Base-by-base conservation (phyloP, 2,329 filamentous ascomycete genomes). In the Penicillium sp. region DNA sequence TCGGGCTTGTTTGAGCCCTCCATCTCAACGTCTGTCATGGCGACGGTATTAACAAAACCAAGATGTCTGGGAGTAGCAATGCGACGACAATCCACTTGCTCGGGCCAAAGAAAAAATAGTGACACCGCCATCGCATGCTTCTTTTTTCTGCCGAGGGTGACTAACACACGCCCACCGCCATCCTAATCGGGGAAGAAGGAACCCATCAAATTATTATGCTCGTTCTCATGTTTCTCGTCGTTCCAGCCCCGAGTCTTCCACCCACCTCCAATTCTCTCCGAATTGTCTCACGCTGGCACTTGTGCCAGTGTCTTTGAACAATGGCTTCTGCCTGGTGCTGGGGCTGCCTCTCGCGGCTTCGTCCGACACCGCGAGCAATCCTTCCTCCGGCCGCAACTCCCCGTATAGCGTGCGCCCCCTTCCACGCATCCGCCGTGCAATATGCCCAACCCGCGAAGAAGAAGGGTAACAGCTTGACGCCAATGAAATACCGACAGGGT, bases 251-350 rank as follows among this genome's bases (percentile, higher is more conserved):
- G 38, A 32, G 34, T 32, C 26, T 35, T 14, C 26, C 32, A 31
- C 35, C 42, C 44, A 39, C 42, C 34, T 45, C 39, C 30, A 35
- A 40, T 45, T 41, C 39, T 39, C 25, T 36, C 48, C 55, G 53
- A 54, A 57, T 50, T 50, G 42, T 52, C 39, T 38, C 33, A 40
- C 50, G 50, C 57, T 57, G 55, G 57, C 54, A 49, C 30, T 37
- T 18, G 59, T 38, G 59, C 59, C 57, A 50, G 59, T 60, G 57
- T 45, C 37, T 36, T 30, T 47, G 50, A 50, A 38, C 61, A 59
- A 79, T 79, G 76, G 73, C 74, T 56, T 74, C 73, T 42, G 64
- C 69, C 39, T 74, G 70, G 55, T 77, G 75, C 65, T 75, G 75
- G 73, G 71, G 73, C 66, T 78, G 75, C 64, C 69, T 79, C 28